These are phyloP conservation scores for Gorgonomyces haynaldii DNA, from an alignment of 192 early-diverging fungal genomes.

Conservation along the genomic window DNA sequence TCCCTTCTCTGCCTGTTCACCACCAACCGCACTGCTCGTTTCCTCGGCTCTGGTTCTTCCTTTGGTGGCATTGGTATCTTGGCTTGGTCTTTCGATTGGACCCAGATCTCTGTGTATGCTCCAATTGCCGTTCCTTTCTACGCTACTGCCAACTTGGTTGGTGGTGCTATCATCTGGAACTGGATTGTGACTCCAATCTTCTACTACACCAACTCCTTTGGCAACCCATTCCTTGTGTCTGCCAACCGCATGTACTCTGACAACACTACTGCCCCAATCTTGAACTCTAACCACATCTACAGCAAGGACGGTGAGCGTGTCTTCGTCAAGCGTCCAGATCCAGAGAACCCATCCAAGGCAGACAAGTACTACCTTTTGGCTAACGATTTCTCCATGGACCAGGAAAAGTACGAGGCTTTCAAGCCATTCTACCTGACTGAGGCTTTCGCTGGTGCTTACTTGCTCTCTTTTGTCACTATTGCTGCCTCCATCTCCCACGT, in stretches of 20 bases:
- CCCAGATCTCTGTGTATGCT: neutral
- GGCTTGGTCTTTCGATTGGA: conserved; percentile 14
- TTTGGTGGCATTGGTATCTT: neutral
- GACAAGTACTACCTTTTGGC: neutral
- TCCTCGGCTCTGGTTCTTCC: neutral
- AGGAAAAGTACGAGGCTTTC: neutral
- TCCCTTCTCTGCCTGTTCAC: conserved; percentile 1
- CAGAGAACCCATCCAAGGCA: neutral
- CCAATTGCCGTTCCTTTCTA: conserved; percentile 10
- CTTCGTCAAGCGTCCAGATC: neutral
- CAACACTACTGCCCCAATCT: neutral
- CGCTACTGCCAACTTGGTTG: conserved; percentile 13
- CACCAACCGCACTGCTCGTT: neutral
- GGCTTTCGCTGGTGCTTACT: conserved; percentile 9
- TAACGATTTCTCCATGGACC: neutral
- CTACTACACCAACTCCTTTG: conserved; percentile 6
- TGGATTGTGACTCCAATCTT: conserved; percentile 14
- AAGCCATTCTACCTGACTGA: neutral
- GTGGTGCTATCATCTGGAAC: conserved; percentile 15
- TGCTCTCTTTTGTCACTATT: conserved; percentile 13
- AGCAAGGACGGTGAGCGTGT: neutral
- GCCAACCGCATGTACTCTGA: neutral
- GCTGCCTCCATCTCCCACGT: conserved; percentile 14
- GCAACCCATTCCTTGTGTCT: neutral
- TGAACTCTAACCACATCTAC: conserved; percentile 5